Percentiles rank a stretch among this genome's conserved stretches.
phyloP scores from a whole-genome alignment of 139 green algal genomes.

The Coelastrella sp. region DNA sequence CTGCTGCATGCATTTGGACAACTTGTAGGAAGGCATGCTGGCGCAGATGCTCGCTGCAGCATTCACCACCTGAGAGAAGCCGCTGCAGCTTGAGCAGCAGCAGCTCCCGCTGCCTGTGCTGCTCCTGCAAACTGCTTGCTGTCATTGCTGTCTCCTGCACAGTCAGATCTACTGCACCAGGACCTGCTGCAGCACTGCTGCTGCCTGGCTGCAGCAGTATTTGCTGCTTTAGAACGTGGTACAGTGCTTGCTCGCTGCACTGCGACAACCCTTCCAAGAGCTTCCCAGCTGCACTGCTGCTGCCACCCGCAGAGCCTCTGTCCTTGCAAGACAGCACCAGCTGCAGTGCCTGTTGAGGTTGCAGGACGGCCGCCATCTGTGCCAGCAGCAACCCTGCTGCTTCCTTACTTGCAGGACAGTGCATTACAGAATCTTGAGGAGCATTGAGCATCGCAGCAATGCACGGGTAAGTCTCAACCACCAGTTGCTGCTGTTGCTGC shows the following conservation, averaged over 20 bases:
- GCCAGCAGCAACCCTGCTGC: slow-evolving; percentile 26
- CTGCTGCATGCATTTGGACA: background rate
- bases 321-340: background rate
- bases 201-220: background rate
- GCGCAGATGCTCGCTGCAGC: slow-evolving; percentile 3
- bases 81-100: background rate
- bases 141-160: too few species aligned
- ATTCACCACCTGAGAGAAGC: background rate
- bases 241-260: slow-evolving; percentile 22
- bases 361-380: background rate
- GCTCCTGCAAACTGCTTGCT: background rate
- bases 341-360: slow-evolving; percentile 37
- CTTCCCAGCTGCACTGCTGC: background rate
- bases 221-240: slow-evolving; percentile 2
- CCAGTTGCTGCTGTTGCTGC: slow-evolving; percentile 22
- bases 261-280: background rate
- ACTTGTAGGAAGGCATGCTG: slow-evolving; percentile 8
- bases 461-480: background rate
- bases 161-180: too few species aligned
- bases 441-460: background rate
- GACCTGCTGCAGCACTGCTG: too few species aligned
- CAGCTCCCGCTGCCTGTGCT: background rate
- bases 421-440: background rate
- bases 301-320: background rate
- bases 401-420: slow-evolving; percentile 20